Percentiles rank a stretch among this genome's conserved stretches.
Evolutionary conservation across 805 yeast genomes (phyloP).

Genomic region (Pichia rugopelliculosa): DNA sequence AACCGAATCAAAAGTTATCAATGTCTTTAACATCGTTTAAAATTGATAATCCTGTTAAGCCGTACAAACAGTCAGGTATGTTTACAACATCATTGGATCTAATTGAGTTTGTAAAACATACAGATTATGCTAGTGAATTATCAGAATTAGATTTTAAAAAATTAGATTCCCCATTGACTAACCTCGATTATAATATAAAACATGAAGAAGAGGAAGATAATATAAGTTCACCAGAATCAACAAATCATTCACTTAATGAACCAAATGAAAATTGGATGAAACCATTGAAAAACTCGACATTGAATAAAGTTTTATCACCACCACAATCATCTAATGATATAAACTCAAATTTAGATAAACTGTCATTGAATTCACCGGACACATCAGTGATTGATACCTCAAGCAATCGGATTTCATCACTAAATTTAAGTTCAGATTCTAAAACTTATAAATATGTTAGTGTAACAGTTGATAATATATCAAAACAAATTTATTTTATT

Average conservation of each 20-base stretch:
- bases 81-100: slow-evolving; percentile 27
- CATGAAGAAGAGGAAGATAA: not conserved
- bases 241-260: not conserved
- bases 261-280: slow-evolving; percentile 14
- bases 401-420: slow-evolving; percentile 5
- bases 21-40: slow-evolving; percentile 18
- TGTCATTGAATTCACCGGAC: not conserved
- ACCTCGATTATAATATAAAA: not conserved
- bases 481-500: slow-evolving; percentile 7
- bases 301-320: slow-evolving; percentile 1
- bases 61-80: slow-evolving; percentile 27
- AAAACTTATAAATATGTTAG: slow-evolving; percentile 14
- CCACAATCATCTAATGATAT: not conserved
- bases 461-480: slow-evolving; percentile 11
- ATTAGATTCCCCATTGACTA: not conserved
- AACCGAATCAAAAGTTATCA: slow-evolving; percentile 23
- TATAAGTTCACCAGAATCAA: not conserved
- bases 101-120: slow-evolving; percentile 15
- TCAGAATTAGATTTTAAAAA: not conserved
- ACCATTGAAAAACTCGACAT: slow-evolving; percentile 11
- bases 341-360: not conserved
- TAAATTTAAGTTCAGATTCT: slow-evolving; percentile 3
- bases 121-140: not conserved
- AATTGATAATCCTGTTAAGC: slow-evolving; percentile 31
- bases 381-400: not conserved